Percentiles rank a stretch among this genome's conserved stretches.
phyloP scores from a whole-genome alignment of 1,284 basidiomycete species.

The Marasmius sp. region DNA sequence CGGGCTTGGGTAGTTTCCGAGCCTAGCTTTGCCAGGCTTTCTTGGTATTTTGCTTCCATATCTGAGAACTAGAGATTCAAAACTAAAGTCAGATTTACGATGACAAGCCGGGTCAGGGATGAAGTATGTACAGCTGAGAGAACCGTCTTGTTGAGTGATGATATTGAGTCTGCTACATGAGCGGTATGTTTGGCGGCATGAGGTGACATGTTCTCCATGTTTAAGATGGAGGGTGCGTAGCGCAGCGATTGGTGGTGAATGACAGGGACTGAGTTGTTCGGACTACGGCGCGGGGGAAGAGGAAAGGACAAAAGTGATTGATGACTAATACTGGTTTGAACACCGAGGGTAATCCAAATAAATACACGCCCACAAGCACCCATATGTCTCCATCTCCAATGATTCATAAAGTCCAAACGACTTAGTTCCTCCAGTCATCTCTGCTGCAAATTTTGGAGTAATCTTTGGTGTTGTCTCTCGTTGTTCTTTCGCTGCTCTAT shows the following conservation, averaged over 20 bases:
- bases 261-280: no score
- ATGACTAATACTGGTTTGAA: background rate
- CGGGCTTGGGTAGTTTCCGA: slow-evolving; percentile 47
- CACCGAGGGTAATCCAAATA: background rate
- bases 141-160: background rate
- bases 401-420: no score
- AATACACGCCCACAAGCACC: background rate
- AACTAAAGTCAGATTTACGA: background rate
- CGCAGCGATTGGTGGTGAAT: no score
- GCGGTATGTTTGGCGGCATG: background rate
- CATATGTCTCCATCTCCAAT: background rate
- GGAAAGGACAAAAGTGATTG: background rate
- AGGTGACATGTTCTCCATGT: background rate
- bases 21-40: slow-evolving; percentile 44
- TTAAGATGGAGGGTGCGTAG: background rate
- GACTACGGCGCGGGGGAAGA: background rate
- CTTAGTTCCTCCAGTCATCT: background rate
- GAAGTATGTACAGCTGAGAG: background rate
- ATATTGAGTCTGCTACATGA: background rate
- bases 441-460: background rate
- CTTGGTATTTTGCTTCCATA: slow-evolving; percentile 43
- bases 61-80: slow-evolving; percentile 38
- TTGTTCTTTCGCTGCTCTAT: background rate
- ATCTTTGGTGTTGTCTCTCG: no score
- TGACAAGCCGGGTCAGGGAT: background rate